Evolutionary conservation across 352 stramenopile species (phyloP).

Genomic region (Phytophthora foliorum): DNA sequence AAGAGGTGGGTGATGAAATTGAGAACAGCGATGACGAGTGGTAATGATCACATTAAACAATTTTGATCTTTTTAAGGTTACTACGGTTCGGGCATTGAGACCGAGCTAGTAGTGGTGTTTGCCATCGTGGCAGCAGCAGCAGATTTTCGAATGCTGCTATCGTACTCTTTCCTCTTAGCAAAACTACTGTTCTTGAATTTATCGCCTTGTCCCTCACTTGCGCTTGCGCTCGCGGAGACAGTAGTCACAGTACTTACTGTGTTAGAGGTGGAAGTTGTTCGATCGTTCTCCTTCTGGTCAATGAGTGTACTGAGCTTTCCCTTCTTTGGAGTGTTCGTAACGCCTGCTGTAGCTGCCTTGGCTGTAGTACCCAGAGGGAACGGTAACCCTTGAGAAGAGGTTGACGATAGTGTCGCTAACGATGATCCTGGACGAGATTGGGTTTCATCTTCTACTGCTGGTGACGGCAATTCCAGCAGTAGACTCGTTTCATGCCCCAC

Average conservation of each 20-base stretch:
- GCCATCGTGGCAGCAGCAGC: slow-evolving; percentile 29
- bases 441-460: slow-evolving; percentile 57
- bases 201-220: slow-evolving; percentile 33
- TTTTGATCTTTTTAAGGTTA: slow-evolving; percentile 25
- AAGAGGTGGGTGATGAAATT: slow-evolving; percentile 75
- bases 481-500: slow-evolving; percentile 87
- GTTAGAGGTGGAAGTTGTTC: slow-evolving; percentile 14
- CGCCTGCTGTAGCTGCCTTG: slow-evolving; percentile 32
- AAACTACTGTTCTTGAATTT: slow-evolving; percentile 84
- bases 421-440: slow-evolving; percentile 40
- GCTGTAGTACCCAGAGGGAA: slow-evolving; percentile 27
- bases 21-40: slow-evolving; percentile 66
- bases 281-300: slow-evolving; percentile 67
- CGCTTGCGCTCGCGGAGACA: neutral
- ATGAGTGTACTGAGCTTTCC: slow-evolving; percentile 58
- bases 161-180: slow-evolving; percentile 73
- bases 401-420: slow-evolving; percentile 1
- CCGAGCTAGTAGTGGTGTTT: slow-evolving; percentile 17
- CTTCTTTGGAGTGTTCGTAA: slow-evolving; percentile 69
- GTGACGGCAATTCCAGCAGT: slow-evolving; percentile 67
- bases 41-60: slow-evolving; percentile 48
- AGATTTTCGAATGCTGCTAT: slow-evolving; percentile 63
- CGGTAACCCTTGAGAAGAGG: slow-evolving; percentile 24
- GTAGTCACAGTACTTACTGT: slow-evolving; percentile 13
- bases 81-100: slow-evolving; percentile 29